phyloP scores from a whole-genome alignment of 805 yeast genomes.

The Ogataea methanolica region DNA sequence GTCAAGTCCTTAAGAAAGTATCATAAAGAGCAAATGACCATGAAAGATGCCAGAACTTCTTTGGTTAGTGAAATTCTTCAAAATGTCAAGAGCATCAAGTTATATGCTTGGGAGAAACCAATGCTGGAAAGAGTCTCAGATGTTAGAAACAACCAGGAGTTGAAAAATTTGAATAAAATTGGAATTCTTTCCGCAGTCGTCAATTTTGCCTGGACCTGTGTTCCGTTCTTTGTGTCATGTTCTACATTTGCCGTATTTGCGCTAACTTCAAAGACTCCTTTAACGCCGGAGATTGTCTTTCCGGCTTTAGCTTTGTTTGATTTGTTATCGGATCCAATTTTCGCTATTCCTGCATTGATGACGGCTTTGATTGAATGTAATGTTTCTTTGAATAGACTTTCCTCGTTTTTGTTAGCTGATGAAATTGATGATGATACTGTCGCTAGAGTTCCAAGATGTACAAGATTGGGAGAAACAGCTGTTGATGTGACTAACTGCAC shows the following conservation, averaged over 20 bases:
- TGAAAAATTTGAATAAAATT: conserved; percentile 45
- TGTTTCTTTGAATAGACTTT: conserved; percentile 53
- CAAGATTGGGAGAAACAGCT: conserved; percentile 28
- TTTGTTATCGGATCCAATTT: conserved; percentile 53
- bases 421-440: conserved; percentile 36
- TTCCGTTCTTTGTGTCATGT: conserved; percentile 62
- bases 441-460: conserved; percentile 16
- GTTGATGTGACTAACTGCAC: conserved; percentile 45
- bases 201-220: conserved; percentile 57
- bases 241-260: conserved; percentile 56
- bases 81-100: conserved; percentile 58
- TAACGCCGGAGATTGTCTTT: conserved; percentile 65
- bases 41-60: conserved; percentile 56
- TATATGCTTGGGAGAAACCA: conserved; percentile 69
- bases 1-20: conserved; percentile 41
- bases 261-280: conserved; percentile 38
- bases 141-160: conserved; percentile 55
- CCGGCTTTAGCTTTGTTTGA: conserved; percentile 63
- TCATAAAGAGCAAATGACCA: conserved; percentile 54
- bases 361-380: conserved; percentile 54
- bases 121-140: conserved; percentile 48
- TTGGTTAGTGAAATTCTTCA: conserved; percentile 55
- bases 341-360: conserved; percentile 52
- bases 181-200: conserved; percentile 43
- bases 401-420: conserved; percentile 41